Evolutionary conservation across 305 asterid species (phyloP), one percentile per base, ranked within the genome.

Genomic region (Petunia hybrid): DNA sequence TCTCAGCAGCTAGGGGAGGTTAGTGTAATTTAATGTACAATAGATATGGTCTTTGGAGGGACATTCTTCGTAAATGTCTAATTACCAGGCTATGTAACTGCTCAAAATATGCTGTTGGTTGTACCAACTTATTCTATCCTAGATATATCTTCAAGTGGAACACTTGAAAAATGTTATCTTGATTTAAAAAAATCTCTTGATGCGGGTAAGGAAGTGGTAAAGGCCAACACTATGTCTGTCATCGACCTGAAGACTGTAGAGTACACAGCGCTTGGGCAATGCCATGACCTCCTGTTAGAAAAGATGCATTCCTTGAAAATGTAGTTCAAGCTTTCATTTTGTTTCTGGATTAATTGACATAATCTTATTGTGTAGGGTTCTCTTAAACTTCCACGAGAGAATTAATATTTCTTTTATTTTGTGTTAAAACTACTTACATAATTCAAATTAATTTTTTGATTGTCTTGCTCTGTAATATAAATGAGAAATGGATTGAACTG

Each of bases 401-500:
- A 13, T 38, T 51, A 36, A 7, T 56, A 60, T 10, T 41, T 77
- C 22, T 16, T 55, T 56, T 40, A n/a, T 53, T 76, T 76, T 3
- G 48, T 46, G 2, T 36, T 9, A 16, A 62, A 62, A 16, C 35
- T 62, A 62, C 36, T 13, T 57, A 9, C 53, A 41, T 41, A 41
- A 59, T 16, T n/a, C 31, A 2, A 0, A 14, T 38, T 35, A 76
- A 40, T 53, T 42, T 57, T 41, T 22, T 59, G 6, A 57, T 77
- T 77, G 69, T 39, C 80, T 77, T 56, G 39, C 59, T 57, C 59
- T 77, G 51, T 56, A 73, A 59, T 51, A 35, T 73, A 36, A 51
- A 73, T 12, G 8, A 36, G 46, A 51, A 51, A 73, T 73, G 78
- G 61, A 51, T 22, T 36, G 31, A 73, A 48, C 36, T 3, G 36